These are phyloP conservation scores for Aureobasidium leucospermi DNA, from an alignment of 2,329 filamentous ascomycete genomes.

Conservation along the genomic window DNA sequence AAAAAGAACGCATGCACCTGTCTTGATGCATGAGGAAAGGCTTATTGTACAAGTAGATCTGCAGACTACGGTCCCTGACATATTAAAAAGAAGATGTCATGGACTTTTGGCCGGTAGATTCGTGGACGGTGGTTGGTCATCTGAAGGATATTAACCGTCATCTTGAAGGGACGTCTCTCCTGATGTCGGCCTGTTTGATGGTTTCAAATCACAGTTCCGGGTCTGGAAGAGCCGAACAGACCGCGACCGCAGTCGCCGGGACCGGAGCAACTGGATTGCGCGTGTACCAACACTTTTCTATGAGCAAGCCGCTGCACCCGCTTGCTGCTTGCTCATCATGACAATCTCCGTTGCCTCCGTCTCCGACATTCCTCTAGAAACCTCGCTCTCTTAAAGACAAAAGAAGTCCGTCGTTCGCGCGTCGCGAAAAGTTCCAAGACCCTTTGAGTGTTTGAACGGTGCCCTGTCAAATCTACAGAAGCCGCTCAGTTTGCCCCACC, in stretches of 20 bases:
- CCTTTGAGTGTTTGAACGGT: not conserved
- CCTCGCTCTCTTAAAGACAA: not conserved
- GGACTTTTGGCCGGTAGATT: not conserved
- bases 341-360: slow-evolving; percentile 10
- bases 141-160: not conserved
- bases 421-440: not conserved
- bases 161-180: not conserved
- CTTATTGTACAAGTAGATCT: not conserved
- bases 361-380: not conserved
- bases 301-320: slow-evolving; percentile 3
- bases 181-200: not conserved
- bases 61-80: not conserved
- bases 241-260: not conserved
- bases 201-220: not conserved
- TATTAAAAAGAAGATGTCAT: not conserved
- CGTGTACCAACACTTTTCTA: not conserved
- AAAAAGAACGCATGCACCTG: not conserved
- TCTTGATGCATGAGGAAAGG: not conserved
- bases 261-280: not conserved
- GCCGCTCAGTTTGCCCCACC: not conserved
- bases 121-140: not conserved
- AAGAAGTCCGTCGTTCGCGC: not conserved
- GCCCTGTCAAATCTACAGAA: not conserved
- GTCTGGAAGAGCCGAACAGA: slow-evolving; percentile 7
- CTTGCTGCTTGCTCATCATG: slow-evolving; percentile 10